Conservation (phyloP, 352 stramenopile genomes). For the Phytophthora multivora region DNA sequence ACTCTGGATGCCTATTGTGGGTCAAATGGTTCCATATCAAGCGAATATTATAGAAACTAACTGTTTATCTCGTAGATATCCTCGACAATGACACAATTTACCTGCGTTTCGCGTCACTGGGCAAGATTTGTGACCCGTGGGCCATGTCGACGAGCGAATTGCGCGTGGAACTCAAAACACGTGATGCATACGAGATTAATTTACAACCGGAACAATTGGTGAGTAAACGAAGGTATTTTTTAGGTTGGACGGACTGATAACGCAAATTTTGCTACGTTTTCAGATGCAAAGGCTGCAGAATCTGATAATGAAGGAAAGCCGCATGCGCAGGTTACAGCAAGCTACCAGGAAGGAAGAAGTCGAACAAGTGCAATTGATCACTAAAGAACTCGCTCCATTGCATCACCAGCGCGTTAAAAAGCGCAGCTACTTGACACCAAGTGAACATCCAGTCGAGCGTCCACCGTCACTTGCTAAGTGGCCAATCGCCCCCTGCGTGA, state of each 20-base stretch:
- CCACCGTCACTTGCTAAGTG: constrained; percentile 57
- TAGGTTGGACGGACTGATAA: no score
- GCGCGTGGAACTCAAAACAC: constrained; percentile 54
- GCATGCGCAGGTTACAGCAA: constrained; percentile 63
- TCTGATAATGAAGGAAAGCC: constrained; percentile 66
- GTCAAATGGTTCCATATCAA: constrained; percentile 7
- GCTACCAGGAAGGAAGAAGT: constrained; percentile 63
- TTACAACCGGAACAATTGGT: constrained; percentile 73
- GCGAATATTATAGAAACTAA: not conserved
- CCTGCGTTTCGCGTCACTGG: constrained; percentile 65
- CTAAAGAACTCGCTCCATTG: constrained; percentile 50
- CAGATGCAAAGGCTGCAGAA: constrained; percentile 71
- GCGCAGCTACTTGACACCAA: constrained; percentile 18
- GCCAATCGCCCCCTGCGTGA: constrained; percentile 53
- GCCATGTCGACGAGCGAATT: constrained; percentile 83
- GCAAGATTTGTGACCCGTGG: constrained; percentile 71
- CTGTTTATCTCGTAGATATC: constrained; percentile 45
- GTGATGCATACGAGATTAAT: constrained; percentile 66
- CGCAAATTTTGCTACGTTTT: not conserved
- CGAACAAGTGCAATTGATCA: constrained; percentile 56
- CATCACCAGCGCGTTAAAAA: constrained; percentile 31
- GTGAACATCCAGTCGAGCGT: constrained; percentile 24
- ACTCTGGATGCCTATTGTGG: constrained; percentile 69
- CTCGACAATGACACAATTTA: constrained; percentile 75
- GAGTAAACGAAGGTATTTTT: not conserved